Evolutionary conservation across 768 basidiomycete species (phyloP).

Genomic region (Cantharellus anzutake): DNA sequence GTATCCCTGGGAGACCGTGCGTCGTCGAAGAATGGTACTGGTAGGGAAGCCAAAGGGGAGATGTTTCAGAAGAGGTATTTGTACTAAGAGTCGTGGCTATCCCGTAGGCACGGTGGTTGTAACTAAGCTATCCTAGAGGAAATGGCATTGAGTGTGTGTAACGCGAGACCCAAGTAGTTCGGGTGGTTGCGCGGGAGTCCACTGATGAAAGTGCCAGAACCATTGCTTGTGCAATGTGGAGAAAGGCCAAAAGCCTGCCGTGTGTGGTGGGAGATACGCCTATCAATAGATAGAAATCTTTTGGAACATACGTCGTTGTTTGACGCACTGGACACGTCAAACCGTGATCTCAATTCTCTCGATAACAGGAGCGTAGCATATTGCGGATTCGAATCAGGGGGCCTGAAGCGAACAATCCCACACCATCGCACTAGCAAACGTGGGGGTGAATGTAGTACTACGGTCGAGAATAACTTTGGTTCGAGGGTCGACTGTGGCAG

Average conservation of each 20-base stretch:
- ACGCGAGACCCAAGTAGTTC: neutral
- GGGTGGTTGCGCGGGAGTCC: neutral
- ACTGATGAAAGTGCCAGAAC: no score
- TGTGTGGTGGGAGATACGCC: neutral
- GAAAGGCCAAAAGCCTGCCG: neutral
- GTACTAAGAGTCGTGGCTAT: neutral
- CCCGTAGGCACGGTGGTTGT: neutral
- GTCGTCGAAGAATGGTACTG: neutral
- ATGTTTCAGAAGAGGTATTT: neutral
- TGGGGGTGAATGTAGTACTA: no score
- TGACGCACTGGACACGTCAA: neutral
- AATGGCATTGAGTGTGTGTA: neutral
- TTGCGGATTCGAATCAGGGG: neutral
- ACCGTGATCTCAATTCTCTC: neutral
- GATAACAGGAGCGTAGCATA: neutral
- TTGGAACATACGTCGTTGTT: no score
- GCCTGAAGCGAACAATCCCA: neutral
- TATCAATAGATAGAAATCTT: neutral
- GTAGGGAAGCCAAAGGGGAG: neutral
- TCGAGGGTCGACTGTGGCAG: no score
- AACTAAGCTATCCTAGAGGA: neutral
- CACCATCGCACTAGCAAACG: no score
- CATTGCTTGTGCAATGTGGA: neutral
- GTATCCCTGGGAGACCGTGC: neutral
- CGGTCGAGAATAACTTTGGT: no score